Conservation (phyloP, 352 stramenopile species). For the Phytopythium aichiense region DNA sequence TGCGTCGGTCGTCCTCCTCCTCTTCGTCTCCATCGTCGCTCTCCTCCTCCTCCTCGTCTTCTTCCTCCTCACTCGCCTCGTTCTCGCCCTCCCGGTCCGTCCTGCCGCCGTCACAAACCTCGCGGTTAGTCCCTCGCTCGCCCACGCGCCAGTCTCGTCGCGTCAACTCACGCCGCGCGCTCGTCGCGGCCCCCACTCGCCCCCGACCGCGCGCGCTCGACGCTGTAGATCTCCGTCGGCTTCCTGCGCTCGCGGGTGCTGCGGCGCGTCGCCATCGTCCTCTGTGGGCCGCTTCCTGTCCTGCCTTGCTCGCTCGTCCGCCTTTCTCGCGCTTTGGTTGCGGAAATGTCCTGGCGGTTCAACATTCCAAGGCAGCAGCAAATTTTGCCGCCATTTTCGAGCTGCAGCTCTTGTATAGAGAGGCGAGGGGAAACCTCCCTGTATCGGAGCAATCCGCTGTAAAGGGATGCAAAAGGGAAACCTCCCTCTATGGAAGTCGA, state of each 20-base stretch:
- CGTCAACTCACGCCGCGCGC: not conserved
- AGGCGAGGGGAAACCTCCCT: not conserved
- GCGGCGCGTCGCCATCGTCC: conserved; percentile 39
- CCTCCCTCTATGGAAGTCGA: conserved; percentile 28
- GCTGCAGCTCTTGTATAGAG: not conserved
- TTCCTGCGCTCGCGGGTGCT: conserved; percentile 59
- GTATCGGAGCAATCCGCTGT: not conserved
- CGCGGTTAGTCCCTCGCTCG: too few species aligned
- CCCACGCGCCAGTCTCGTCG: not conserved
- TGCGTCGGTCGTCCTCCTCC: conserved; percentile 1
- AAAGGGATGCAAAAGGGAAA: conserved; percentile 25
- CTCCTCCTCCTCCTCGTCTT: conserved; percentile 17
- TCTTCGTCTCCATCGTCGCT: conserved; percentile 25
- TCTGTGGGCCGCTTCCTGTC: too few species aligned
- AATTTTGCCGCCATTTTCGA: conserved; percentile 1
- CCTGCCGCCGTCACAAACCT: not conserved
- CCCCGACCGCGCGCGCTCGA: conserved; percentile 42
- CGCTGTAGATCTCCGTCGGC: conserved; percentile 65
- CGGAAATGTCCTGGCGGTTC: conserved; percentile 2
- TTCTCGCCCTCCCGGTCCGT: conserved; percentile 9
- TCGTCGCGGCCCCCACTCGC: not conserved
- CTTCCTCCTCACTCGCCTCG: conserved; percentile 14
- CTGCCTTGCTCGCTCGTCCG: conserved; percentile 1
- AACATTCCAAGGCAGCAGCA: not conserved
- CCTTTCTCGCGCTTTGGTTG: conserved; percentile 10